phyloP scores from a whole-genome alignment of 2,329 filamentous ascomycete genomes.

The Aspergillus terreus region DNA sequence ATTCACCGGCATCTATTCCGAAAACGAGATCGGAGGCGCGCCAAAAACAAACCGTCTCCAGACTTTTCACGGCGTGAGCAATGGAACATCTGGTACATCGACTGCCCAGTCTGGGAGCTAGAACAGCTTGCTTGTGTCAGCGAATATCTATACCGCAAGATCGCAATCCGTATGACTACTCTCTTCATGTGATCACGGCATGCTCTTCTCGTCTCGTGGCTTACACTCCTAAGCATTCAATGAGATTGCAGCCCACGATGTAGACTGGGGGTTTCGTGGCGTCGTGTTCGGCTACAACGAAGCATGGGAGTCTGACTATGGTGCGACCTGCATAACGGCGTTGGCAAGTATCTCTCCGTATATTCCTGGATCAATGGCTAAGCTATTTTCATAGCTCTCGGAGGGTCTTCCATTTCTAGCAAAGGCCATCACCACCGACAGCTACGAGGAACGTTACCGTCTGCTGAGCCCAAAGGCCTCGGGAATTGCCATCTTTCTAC shows the following conservation, averaged over 20 bases:
- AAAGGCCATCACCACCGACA: not conserved
- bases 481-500: not conserved
- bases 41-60: not conserved
- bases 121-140: conserved; percentile 4
- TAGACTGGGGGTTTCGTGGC: not conserved
- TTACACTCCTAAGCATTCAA: not conserved
- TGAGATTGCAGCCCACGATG: not conserved
- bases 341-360: no score
- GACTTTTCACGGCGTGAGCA: conserved; percentile 1
- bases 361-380: not conserved
- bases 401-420: not conserved
- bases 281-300: not conserved
- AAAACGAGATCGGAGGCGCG: not conserved
- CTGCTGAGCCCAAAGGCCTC: not conserved
- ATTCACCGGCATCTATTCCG: conserved; percentile 5
- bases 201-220: not conserved
- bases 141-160: conserved; percentile 6
- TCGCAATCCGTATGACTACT: not conserved
- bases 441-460: not conserved
- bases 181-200: not conserved
- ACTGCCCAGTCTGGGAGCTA: conserved; percentile 6
- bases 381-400: not conserved
- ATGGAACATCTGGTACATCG: not conserved
- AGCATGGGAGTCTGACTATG: not conserved
- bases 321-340: no score